Percentiles rank a stretch among this genome's conserved stretches.
Conservation (phyloP, 208 protist species). For the Acanthamoeba triangularis region DNA sequence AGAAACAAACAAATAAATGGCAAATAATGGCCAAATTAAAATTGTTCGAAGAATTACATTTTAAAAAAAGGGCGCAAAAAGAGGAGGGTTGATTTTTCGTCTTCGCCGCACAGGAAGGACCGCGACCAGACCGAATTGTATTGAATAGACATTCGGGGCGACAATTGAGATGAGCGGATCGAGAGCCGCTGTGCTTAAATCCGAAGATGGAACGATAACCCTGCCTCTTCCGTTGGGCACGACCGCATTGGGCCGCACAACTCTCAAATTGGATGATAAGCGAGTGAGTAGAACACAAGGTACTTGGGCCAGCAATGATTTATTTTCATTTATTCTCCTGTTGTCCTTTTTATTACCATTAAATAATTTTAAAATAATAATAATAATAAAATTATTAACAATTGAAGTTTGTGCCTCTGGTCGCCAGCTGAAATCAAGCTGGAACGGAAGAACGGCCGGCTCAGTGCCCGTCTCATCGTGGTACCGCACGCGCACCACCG, state of each 20-base stretch:
- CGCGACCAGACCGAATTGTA: too few relatives aligned
- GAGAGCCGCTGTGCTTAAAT: not conserved
- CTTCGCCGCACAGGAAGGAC: too few relatives aligned
- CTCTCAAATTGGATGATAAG: not conserved
- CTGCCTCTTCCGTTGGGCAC: not conserved
- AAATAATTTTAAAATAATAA: not conserved
- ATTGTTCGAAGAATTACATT: too few relatives aligned
- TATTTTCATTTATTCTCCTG: too few relatives aligned
- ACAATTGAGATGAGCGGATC: not conserved
- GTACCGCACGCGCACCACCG: not conserved
- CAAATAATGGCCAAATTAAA: too few relatives aligned
- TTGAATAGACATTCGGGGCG: too few relatives aligned
- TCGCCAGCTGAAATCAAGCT: not conserved
- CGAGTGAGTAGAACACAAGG: not conserved
- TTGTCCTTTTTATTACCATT: not conserved
- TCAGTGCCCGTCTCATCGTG: not conserved
- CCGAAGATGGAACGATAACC: not conserved
- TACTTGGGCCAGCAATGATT: not conserved
- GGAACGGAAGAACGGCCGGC: not conserved
- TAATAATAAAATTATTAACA: not conserved
- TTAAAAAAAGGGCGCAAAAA: too few relatives aligned
- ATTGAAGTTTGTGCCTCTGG: not conserved
- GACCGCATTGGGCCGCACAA: not conserved
- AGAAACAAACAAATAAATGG: too few relatives aligned
- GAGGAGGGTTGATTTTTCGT: too few relatives aligned